A percentile compares a stretch with the other conserved stretches of the same genome.
These are phyloP conservation scores for Eucalyptus melliodora DNA, from an alignment of 345 rosid species.

Conservation along the genomic window DNA sequence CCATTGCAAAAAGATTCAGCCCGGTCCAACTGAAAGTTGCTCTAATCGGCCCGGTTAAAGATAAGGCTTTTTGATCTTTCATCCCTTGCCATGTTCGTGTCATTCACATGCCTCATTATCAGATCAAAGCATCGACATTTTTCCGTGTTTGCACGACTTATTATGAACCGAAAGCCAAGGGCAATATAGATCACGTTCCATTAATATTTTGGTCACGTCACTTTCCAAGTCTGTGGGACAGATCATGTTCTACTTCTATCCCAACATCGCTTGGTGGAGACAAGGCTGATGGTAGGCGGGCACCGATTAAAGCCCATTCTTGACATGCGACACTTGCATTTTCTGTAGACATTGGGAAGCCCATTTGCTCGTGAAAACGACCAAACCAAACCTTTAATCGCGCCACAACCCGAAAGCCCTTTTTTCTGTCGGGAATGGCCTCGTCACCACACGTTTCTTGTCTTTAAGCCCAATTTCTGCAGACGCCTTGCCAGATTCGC, in stretches of 20 bases:
- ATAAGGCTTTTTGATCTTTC: background rate
- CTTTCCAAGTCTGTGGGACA: background rate
- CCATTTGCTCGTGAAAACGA: background rate
- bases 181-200: background rate
- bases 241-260: background rate
- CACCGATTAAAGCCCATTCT: background rate
- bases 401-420: background rate
- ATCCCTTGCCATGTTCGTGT: background rate
- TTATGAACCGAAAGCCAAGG: background rate
- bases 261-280: background rate
- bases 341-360: background rate
- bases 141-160: background rate
- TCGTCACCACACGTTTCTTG: background rate
- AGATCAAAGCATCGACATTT: background rate
- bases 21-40: background rate
- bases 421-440: background rate
- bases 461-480: background rate
- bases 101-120: background rate
- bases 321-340: background rate
- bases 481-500: background rate
- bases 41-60: background rate
- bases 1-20: background rate
- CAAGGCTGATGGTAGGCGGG: background rate
- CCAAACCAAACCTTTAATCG: background rate
- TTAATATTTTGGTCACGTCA: background rate